phyloP scores from a whole-genome alignment of 2,329 filamentous ascomycete genomes.

The Alternaria gansuensis region DNA sequence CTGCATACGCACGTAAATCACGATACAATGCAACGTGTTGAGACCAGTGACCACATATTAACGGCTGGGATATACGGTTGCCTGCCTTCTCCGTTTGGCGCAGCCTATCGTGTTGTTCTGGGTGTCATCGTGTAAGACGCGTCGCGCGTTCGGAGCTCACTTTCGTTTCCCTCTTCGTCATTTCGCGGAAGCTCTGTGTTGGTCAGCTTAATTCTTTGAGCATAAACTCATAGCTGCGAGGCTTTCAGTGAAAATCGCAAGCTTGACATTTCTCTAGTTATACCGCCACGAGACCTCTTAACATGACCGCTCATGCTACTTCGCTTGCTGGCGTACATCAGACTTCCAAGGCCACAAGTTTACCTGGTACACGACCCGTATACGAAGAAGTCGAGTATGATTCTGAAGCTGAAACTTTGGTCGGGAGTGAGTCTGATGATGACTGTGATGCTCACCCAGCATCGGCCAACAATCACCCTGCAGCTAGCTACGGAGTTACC shows the following conservation, averaged over 20 bases:
- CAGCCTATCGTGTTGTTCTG: not conserved
- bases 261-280: not conserved
- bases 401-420: slow-evolving; percentile 16
- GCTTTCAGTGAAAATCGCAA: not conserved
- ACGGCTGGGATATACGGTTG: not conserved
- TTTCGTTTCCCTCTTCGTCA: slow-evolving; percentile 4
- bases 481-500: slow-evolving; percentile 10
- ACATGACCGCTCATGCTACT: not conserved
- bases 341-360: slow-evolving; percentile 1
- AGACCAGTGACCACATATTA: not conserved
- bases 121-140: not conserved
- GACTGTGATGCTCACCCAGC: slow-evolving; percentile 7
- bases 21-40: not conserved
- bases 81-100: not conserved
- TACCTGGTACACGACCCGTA: slow-evolving; percentile 16
- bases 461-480: slow-evolving; percentile 6
- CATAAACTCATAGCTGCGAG: not conserved
- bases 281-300: not conserved
- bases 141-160: not conserved
- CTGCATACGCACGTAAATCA: not conserved
- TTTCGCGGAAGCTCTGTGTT: not conserved
- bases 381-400: slow-evolving; percentile 7
- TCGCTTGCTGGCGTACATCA: slow-evolving; percentile 1
- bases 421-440: slow-evolving; percentile 15
- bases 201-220: not conserved